Percentiles rank a stretch among this genome's conserved stretches.
These are phyloP conservation scores for Pichia sp. DNA, from an alignment of 1,139 yeast genomes.

Conservation along the genomic window DNA sequence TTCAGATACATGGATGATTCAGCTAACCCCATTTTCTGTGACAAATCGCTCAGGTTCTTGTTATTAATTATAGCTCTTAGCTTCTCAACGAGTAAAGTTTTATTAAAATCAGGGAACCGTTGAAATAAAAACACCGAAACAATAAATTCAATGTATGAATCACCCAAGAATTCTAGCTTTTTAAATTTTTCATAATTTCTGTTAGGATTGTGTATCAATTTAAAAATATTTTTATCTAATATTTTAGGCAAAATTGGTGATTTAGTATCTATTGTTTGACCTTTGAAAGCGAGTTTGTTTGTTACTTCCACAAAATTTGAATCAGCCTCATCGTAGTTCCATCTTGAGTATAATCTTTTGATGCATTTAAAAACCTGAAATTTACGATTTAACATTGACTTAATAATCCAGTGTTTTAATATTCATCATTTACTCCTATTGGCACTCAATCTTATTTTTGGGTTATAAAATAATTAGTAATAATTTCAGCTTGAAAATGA, in stretches of 20 bases:
- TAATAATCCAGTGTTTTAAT: no score
- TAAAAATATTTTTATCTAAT: neutral
- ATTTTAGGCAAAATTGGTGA: conserved; percentile 1
- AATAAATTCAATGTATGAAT: conserved; percentile 5
- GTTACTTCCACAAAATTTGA: no score
- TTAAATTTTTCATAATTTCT: neutral
- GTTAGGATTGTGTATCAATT: neutral
- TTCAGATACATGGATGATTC: neutral
- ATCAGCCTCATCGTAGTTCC: no score
- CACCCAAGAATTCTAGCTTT: conserved; percentile 5
- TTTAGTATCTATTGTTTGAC: no score
- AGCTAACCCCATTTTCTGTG: neutral
- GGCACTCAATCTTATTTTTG: no score
- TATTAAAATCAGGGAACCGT: neutral
- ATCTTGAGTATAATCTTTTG: no score
- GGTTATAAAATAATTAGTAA: no score
- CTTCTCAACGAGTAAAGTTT: neutral
- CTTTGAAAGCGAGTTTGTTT: no score
- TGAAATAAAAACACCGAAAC: neutral
- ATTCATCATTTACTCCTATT: no score
- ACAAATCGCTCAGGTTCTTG: neutral
- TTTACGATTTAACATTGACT: no score
- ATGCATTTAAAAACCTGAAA: no score
- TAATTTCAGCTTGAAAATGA: no score
- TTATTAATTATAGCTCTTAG: neutral